Evolutionary conservation across 2,329 filamentous ascomycete species (phyloP), one percentile per base, ranked within the genome.

Genomic region (Trichoderma atrobrunneum): DNA sequence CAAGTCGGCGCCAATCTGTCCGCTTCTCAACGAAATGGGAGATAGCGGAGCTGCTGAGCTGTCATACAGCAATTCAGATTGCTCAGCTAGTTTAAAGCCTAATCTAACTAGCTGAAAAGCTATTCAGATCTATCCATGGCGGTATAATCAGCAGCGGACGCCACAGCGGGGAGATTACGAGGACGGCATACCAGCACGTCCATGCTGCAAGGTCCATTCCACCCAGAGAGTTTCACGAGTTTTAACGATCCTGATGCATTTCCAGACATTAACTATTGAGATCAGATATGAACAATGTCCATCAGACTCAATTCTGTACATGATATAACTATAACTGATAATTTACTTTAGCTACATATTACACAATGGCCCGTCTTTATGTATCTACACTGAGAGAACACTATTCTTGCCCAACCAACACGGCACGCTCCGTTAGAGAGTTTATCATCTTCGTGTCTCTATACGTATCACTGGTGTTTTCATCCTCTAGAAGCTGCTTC

Each of bases 121-220:
- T 24, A 32, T 65, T 32, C 21, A 21, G n/a, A 43, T 24, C 8
- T n/a, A 21, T 48, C 12, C 18, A 36, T 24, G 30, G 43, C 11
- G 28, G 24, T 59, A 30, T 34, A 34, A 60, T 65, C n/a, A 64
- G 39, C 43, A 36, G 18, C 11, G 7, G 16, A 14, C 28, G 63
- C 48, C 43, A 65, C 62, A 56, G 63, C 43, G 63, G 63, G 63
- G 63, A 56, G 59, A 62, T 62, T 39, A 60, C 57, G 14, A 60
- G 57, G 18, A 7, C 57, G 26, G 21, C 48, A 54, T 24, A 24
- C 21, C 48, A 54, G 48, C n/a, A 24, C 48, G 48, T 54, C 21
- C 11, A 54, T 11, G 21, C n/a, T 11, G 48, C n/a, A 54, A 54
- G n/a, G 43, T n/a, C 48, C 48, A 54, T 54, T 21, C 18, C 48